Evolutionary conservation across 2,329 filamentous ascomycete species (phyloP).

Genomic region (Madurella fahalii): DNA sequence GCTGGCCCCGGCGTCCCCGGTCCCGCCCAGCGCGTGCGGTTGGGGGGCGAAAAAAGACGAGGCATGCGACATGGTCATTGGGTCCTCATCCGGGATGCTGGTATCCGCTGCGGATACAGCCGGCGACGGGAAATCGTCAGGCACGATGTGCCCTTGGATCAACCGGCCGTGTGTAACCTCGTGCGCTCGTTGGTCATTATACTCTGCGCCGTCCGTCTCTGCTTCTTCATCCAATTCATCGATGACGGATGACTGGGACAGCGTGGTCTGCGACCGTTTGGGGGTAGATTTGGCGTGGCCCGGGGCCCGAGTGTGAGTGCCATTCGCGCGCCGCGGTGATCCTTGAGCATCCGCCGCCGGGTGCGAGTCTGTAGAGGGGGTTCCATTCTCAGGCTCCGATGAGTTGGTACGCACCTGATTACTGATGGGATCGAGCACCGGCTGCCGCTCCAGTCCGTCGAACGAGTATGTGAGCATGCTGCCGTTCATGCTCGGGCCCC

Average conservation of each 20-base stretch:
- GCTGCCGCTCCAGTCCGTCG: slow-evolving; percentile 53
- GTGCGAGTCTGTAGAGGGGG: slow-evolving; percentile 27
- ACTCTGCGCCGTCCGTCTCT: slow-evolving; percentile 44
- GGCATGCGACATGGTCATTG: slow-evolving; percentile 74
- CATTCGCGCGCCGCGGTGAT: slow-evolving; percentile 37
- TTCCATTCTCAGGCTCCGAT: slow-evolving; percentile 24
- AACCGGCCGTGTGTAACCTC: slow-evolving; percentile 91
- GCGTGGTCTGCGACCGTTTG: slow-evolving; percentile 29
- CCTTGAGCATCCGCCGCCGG: slow-evolving; percentile 41
- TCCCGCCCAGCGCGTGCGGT: slow-evolving; percentile 71
- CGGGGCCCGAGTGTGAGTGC: slow-evolving; percentile 22
- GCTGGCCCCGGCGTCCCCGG: slow-evolving; percentile 73
- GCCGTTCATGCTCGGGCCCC: slow-evolving; percentile 61
- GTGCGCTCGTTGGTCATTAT: slow-evolving; percentile 74
- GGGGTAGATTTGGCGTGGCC: slow-evolving; percentile 27
- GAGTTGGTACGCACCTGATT: slow-evolving; percentile 26
- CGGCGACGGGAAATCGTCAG: slow-evolving; percentile 85
- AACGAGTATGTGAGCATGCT: slow-evolving; percentile 73
- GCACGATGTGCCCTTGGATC: slow-evolving; percentile 90
- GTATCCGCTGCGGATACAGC: slow-evolving; percentile 65
- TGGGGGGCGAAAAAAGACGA: slow-evolving; percentile 75
- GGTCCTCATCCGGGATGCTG: slow-evolving; percentile 65
- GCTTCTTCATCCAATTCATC: slow-evolving; percentile 38
- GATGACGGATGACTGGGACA: slow-evolving; percentile 35
- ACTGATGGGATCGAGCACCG: slow-evolving; percentile 36